Percentiles rank a stretch among this genome's conserved stretches.
Conservation (phyloP, 805 yeast genomes). For the Hanseniaspora lindneri region DNA sequence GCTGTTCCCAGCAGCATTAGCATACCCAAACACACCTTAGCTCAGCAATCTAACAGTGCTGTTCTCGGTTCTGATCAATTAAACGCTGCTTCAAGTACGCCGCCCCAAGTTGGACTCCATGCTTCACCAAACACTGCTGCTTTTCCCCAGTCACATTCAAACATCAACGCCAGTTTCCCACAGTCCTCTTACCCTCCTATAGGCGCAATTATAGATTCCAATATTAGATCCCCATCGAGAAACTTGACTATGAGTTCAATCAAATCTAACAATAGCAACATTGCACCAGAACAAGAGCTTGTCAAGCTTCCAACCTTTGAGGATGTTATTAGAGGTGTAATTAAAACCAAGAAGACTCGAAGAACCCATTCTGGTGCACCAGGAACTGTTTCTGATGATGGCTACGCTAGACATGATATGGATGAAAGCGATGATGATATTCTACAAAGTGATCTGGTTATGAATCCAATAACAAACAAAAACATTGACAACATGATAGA, state of each 20-base stretch:
- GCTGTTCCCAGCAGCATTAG: not conserved
- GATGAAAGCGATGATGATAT: constrained; percentile 9
- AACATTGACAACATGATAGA: constrained; percentile 13
- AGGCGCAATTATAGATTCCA: constrained; percentile 12
- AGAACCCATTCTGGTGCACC: not conserved
- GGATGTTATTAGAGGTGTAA: constrained; percentile 46
- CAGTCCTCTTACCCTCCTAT: constrained; percentile 17
- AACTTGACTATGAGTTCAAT: constrained; percentile 26
- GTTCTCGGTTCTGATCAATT: not conserved
- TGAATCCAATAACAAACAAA: constrained; percentile 14
- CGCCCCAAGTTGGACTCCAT: not conserved
- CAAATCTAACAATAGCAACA: constrained; percentile 62
- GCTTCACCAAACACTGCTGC: not conserved
- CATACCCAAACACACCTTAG: not conserved
- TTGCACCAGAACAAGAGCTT: constrained; percentile 87
- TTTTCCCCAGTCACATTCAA: not conserved
- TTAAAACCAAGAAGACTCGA: not conserved
- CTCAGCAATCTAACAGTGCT: not conserved
- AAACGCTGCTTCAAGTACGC: too few relatives aligned
- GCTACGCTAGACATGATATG: not conserved
- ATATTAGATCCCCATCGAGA: constrained; percentile 19
- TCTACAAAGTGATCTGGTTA: constrained; percentile 1
- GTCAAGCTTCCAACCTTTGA: constrained; percentile 49
- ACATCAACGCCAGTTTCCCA: constrained; percentile 15
- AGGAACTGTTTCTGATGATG: not conserved